These are phyloP conservation scores for Myrica gale DNA, from an alignment of 306 rosid species.

Conservation along the genomic window DNA sequence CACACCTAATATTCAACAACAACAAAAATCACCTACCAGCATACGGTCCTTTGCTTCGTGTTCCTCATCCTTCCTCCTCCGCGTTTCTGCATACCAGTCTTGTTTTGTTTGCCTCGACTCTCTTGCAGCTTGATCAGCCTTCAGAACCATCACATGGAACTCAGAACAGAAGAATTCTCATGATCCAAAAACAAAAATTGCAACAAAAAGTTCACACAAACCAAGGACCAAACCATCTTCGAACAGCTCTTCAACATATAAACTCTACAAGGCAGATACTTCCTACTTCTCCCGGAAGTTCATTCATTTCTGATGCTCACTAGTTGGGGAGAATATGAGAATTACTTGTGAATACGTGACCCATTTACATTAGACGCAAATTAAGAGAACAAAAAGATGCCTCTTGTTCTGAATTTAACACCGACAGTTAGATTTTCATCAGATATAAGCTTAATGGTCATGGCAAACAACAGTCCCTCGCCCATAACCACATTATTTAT, in stretches of 20 bases:
- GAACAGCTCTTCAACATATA: neutral
- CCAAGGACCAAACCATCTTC: neutral
- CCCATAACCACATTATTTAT: neutral
- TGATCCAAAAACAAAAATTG: neutral
- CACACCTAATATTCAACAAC: constrained; percentile 8
- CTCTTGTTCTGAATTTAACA: neutral
- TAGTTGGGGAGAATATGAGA: constrained; percentile 7
- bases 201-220: neutral
- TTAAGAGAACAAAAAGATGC: neutral
- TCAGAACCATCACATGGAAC: constrained; percentile 25
- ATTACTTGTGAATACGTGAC: constrained; percentile 8
- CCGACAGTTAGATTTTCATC: neutral
- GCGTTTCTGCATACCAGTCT: constrained; percentile 72
- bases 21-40: constrained; percentile 50
- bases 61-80: constrained; percentile 96
- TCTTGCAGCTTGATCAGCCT: constrained; percentile 89
- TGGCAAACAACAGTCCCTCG: neutral
- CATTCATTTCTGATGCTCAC: constrained; percentile 14
- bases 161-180: constrained; percentile 11
- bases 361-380: neutral
- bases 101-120: constrained; percentile 75
- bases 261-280: neutral
- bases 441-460: neutral
- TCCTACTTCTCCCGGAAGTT: constrained; percentile 11
- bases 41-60: constrained; percentile 70